Base-by-base conservation (phyloP, 2,329 filamentous ascomycete genomes). In the Ampelomyces quisqualis region DNA sequence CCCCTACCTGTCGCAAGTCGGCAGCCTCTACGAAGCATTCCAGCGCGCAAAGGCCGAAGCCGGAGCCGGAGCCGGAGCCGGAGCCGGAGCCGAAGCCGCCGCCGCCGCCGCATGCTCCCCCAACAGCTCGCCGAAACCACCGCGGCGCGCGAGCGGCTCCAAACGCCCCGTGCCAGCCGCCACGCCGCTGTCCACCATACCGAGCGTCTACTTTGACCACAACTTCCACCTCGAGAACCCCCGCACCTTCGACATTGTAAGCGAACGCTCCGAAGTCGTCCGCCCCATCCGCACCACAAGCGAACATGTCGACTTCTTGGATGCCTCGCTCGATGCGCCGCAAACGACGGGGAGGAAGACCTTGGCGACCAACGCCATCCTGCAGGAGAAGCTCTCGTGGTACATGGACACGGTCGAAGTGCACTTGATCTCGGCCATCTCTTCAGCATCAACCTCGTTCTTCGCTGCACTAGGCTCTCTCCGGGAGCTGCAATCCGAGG, bases 371-470 rank as follows among this genome's bases (percentile, higher is more conserved):
- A 98, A 98, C 69, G 93, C 93, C 0, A 98, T 98, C 43, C 69
- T 98, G 23, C 93, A 98, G 65, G 93, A 98, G 69, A 98, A 98
- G 69, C 75, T 98, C 9, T 97, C 93, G 0, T 98, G 93, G 93
- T 98, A 98, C 67, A 95, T 98, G 90, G 93, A 98, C 65, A 98
- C 93, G 0, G 90, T 98, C 15, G 93, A 98, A 65, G 89, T 98
- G 39, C 93, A 98, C 65, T 75, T 98, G 6, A 96, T 98, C 56
- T 89, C 88, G 21, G 95, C 90, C 0, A 98, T 98, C 49, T 97
- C 91, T 2, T 90, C 88, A 0, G 93, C 93, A 1, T 97, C 93
- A 0, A 90, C 89, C 1, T 95, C 91, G 0, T 98, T 98, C 68
- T 98, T 98, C 60, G 90, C 90, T 0, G 93, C 93, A 0, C 74